Percentiles rank a stretch among this genome's conserved stretches.
Conservation (phyloP, 495 filamentous ascomycete species). For the Oidiodendron maius region DNA sequence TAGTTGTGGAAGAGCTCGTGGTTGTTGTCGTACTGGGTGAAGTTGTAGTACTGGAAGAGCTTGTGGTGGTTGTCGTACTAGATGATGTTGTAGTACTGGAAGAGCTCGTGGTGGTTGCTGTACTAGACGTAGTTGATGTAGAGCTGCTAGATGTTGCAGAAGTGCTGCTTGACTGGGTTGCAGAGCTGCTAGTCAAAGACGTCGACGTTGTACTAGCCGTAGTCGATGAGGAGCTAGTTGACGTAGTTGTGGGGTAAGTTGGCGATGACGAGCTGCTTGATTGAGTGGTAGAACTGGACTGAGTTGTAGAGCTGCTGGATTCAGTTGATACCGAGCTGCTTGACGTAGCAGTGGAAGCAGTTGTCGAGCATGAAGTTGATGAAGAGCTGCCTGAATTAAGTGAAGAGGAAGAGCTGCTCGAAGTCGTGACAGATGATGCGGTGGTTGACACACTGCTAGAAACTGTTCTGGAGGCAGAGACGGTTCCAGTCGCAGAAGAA, state of each 20-base stretch:
- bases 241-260: too few species aligned
- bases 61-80: background rate
- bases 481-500: background rate
- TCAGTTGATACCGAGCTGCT: constrained; percentile 62
- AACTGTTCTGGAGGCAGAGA: background rate
- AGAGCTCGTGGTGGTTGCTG: background rate
- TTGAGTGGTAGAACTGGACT: background rate
- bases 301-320: constrained; percentile 27
- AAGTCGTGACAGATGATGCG: background rate
- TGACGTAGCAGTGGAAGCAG: constrained; percentile 46
- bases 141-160: background rate
- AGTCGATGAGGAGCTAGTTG: too few species aligned
- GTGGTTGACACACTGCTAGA: background rate
- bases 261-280: background rate
- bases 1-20: too few species aligned
- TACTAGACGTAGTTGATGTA: background rate
- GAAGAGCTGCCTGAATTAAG: background rate
- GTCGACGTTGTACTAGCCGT: background rate
- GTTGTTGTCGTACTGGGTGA: too few species aligned
- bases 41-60: background rate
- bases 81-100: background rate
- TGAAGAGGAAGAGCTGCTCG: background rate
- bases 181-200: background rate
- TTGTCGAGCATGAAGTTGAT: constrained; percentile 65
- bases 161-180: background rate